Percentiles rank a stretch among this genome's conserved stretches.
Conservation (phyloP, 108 stramenopile species). For the Fragilaria radians region DNA sequence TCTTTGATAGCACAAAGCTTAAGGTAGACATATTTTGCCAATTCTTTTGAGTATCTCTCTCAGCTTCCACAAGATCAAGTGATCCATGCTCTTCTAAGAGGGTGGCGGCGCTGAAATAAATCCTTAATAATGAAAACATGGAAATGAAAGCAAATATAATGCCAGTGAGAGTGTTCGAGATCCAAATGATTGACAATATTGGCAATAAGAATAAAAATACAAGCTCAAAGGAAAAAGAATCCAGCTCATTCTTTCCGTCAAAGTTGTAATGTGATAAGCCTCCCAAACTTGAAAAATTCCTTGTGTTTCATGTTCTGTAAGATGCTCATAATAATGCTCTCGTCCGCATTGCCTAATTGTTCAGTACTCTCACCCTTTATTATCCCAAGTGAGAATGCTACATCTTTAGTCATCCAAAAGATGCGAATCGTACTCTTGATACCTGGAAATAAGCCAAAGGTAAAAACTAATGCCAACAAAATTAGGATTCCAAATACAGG, state of each 20-base stretch:
- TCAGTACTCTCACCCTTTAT: background rate
- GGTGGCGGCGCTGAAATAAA: constrained; percentile 3
- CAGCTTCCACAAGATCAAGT: constrained; percentile 1
- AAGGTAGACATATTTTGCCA: background rate
- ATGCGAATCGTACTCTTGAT: background rate
- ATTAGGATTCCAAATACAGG: background rate
- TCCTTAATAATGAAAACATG: background rate
- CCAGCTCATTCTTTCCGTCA: constrained; percentile 23
- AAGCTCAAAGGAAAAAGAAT: constrained; percentile 21
- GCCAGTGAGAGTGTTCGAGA: background rate
- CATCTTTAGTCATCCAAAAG: background rate
- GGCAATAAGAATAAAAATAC: constrained; percentile 34
- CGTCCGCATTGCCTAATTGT: background rate
- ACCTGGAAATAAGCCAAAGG: background rate
- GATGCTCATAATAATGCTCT: background rate
- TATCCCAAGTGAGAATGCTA: background rate
- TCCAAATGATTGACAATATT: background rate
- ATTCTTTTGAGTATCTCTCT: background rate
- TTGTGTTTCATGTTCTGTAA: background rate
- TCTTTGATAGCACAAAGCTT: background rate
- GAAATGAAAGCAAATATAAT: background rate
- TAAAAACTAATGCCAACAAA: background rate
- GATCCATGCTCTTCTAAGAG: constrained; percentile 6
- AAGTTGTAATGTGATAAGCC: constrained; percentile 19
- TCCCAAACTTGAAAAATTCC: constrained; percentile 37